Evolutionary conservation across 805 yeast genomes (phyloP).

Genomic region (Kuraishia ogatae): DNA sequence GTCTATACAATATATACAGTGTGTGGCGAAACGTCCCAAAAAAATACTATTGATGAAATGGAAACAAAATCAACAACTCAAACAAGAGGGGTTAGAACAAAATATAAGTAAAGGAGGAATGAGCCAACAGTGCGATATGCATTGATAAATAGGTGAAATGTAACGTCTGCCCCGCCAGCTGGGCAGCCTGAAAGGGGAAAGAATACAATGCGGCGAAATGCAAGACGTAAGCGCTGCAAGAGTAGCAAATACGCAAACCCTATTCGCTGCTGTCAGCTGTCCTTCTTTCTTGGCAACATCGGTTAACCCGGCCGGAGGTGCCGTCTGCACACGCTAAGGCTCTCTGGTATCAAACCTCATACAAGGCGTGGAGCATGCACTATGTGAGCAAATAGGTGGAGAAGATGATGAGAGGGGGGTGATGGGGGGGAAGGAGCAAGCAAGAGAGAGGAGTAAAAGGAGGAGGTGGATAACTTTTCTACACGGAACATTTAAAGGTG

Average conservation of each 20-base stretch:
- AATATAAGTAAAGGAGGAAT: neutral
- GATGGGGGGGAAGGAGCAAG: neutral
- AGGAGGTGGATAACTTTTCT: too few relatives aligned
- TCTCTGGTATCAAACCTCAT: neutral
- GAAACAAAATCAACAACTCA: neutral
- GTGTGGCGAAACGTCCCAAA: too few relatives aligned
- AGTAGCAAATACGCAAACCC: neutral
- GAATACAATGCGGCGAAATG: neutral
- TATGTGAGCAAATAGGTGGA: neutral
- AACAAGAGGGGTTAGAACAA: neutral
- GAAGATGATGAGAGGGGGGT: neutral
- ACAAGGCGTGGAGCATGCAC: neutral
- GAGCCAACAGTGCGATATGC: neutral
- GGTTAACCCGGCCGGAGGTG: neutral
- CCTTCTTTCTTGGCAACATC: neutral
- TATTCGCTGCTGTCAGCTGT: neutral
- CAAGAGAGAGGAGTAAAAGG: too few relatives aligned
- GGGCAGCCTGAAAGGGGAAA: neutral
- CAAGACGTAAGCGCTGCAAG: neutral
- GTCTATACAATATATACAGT: neutral
- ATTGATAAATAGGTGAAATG: neutral
- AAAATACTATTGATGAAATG: neutral
- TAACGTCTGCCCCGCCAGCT: neutral
- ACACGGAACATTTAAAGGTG: too few relatives aligned
- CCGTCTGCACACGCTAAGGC: neutral